Evolutionary conservation across 1,284 basidiomycete species (phyloP).

Genomic region (Marasmius tenuissimus): DNA sequence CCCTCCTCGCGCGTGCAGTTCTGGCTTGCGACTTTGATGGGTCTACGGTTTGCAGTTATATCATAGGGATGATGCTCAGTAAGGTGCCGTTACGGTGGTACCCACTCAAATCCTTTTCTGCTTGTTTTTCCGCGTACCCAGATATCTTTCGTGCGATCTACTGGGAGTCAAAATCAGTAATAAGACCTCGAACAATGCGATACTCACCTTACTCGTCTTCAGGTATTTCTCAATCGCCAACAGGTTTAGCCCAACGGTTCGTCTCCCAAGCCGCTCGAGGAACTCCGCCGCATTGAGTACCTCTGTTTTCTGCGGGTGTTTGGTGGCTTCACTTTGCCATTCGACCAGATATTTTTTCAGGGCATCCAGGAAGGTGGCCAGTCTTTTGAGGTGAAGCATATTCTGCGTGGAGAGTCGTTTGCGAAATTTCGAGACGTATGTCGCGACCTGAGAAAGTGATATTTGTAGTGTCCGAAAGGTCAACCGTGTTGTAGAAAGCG

Average conservation of each 20-base stretch:
- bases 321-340: slow-evolving; percentile 32
- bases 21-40: slow-evolving; percentile 1
- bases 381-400: slow-evolving; percentile 77
- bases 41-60: neutral
- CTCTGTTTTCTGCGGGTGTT: slow-evolving; percentile 38
- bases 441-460: slow-evolving; percentile 77
- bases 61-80: neutral
- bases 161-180: neutral
- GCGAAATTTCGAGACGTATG: slow-evolving; percentile 81
- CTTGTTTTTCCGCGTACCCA: slow-evolving; percentile 74
- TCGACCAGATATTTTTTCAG: slow-evolving; percentile 60
- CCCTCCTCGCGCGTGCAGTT: slow-evolving; percentile 32
- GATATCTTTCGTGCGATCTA: slow-evolving; percentile 76
- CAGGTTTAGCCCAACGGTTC: slow-evolving; percentile 75
- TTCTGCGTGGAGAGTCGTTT: slow-evolving; percentile 75
- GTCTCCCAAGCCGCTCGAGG: slow-evolving; percentile 65
- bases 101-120: slow-evolving; percentile 45
- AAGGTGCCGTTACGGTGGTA: neutral
- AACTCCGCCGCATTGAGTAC: slow-evolving; percentile 70
- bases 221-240: slow-evolving; percentile 85
- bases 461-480: slow-evolving; percentile 56
- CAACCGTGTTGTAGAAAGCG: slow-evolving; percentile 78
- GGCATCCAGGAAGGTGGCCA: slow-evolving; percentile 72
- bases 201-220: slow-evolving; percentile 75
- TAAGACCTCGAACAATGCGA: slow-evolving; percentile 13